These are phyloP conservation scores for Pythium phragmiticola DNA, from an alignment of 352 stramenopile genomes.

Conservation along the genomic window DNA sequence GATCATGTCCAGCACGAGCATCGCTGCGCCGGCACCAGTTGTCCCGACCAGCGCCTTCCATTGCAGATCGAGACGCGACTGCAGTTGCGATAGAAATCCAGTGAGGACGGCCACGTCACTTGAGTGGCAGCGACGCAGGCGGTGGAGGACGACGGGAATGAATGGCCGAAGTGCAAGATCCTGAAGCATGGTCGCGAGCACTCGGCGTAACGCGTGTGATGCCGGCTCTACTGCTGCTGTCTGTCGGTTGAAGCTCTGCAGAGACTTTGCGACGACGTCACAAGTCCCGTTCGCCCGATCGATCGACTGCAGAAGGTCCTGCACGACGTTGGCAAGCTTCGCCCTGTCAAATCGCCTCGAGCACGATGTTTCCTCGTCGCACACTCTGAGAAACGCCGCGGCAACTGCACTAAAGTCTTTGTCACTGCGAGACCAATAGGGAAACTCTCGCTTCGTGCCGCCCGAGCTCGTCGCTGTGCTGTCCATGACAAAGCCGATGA, in stretches of 20 bases:
- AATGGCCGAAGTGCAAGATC: slow-evolving; percentile 47
- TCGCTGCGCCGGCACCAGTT: slow-evolving; percentile 21
- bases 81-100: slow-evolving; percentile 33
- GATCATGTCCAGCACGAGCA: slow-evolving; percentile 60
- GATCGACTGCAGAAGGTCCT: slow-evolving; percentile 15
- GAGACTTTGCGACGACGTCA: neutral
- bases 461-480: slow-evolving; percentile 41
- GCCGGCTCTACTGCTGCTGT: slow-evolving; percentile 26
- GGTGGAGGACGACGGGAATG: slow-evolving; percentile 60
- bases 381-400: slow-evolving; percentile 46
- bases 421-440: slow-evolving; percentile 19
- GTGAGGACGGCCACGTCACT: slow-evolving; percentile 46
- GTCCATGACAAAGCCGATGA: slow-evolving; percentile 65
- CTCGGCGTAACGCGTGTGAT: slow-evolving; percentile 43
- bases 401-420: slow-evolving; percentile 39
- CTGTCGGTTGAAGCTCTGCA: slow-evolving; percentile 3
- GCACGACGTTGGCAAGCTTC: slow-evolving; percentile 11
- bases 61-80: neutral
- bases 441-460: slow-evolving; percentile 20
- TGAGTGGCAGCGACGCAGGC: slow-evolving; percentile 48
- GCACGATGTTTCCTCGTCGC: slow-evolving; percentile 43
- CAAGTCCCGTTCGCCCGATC: slow-evolving; percentile 10
- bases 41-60: slow-evolving; percentile 3
- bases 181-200: slow-evolving; percentile 54
- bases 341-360: slow-evolving; percentile 19